Evolutionary conservation across 768 basidiomycete species (phyloP), one percentile per base, ranked within the genome.

Genomic region (Fistulinella prunicolor): DNA sequence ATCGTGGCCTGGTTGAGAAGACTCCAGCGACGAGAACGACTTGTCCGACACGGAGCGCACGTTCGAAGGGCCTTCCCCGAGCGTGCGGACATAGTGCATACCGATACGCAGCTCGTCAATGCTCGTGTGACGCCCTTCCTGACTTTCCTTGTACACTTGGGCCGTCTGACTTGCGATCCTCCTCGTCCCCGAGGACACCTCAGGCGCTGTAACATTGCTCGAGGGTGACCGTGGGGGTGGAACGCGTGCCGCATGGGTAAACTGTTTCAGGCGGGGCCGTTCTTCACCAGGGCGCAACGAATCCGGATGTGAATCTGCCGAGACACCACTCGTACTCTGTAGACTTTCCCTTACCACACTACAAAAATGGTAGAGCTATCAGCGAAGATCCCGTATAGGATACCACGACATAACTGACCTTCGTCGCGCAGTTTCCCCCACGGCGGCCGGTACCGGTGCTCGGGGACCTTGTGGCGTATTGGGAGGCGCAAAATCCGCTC

Each of bases 401-500:
- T 19, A 9, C 8, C 6, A 38, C 14, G 6, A 4, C 4, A 38
- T 14, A 9, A 5, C 59, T 56, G 34, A 69, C 63, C 55, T 64
- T 46, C 50, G 57, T 36, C 52, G 60, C 50, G 36, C 37, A 30
- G 63, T 63, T 38, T 61, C 62, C 40, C 40, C 55, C 30, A 58
- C 46, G 10, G 45, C 56, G 2, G 57, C 61, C 19, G 54, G 56
- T 2, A 46, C 51, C 12, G 54, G 63, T 20, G 44, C 46, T n/a
- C 60, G 60, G 17, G 65, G 58, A 6, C 76, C 60, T 65, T 70
- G 46, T 60, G 69, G 74, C n/a, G 73, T 65, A 57, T 72, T 73
- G 7, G 82, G 79, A n/a, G 79, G 78, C 9, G 72, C 81, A 59
- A 88, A 88, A 66, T 88, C 86, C 0, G 82, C 75, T 50, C 86